A percentile compares a stretch with the other conserved stretches of the same genome.
These are phyloP conservation scores for Hyaloraphidium curvatum DNA, from an alignment of 192 early-diverging fungal genomes.

Conservation along the genomic window DNA sequence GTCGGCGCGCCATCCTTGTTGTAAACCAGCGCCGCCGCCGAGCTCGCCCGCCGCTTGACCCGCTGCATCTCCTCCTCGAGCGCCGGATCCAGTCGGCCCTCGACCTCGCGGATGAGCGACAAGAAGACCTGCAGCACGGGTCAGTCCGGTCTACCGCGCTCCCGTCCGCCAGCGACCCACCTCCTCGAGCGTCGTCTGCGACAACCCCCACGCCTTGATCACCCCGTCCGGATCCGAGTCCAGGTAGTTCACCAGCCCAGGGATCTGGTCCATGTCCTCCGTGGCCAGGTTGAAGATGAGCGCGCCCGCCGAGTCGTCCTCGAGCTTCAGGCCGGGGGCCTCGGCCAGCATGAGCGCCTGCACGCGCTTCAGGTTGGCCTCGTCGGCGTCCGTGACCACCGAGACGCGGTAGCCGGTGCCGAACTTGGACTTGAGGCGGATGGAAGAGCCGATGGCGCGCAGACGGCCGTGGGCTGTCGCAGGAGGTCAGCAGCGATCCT, in stretches of 20 bases:
- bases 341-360: slow-evolving; percentile 4
- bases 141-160: too few relatives aligned
- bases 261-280: slow-evolving; percentile 4
- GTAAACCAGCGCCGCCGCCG: too few relatives aligned
- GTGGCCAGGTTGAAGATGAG: slow-evolving; percentile 5
- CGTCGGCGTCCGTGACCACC: slow-evolving; percentile 4
- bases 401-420: slow-evolving; percentile 47
- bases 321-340: slow-evolving; percentile 3
- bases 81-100: neutral
- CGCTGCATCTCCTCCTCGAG: neutral
- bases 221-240: slow-evolving; percentile 3
- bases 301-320: slow-evolving; percentile 7
- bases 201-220: slow-evolving; percentile 5
- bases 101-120: neutral
- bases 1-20: too few relatives aligned
- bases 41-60: neutral
- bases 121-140: too few relatives aligned
- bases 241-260: slow-evolving; percentile 6
- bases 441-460: slow-evolving; percentile 36
- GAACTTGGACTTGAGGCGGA: slow-evolving; percentile 50
- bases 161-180: too few relatives aligned
- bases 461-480: slow-evolving; percentile 40
- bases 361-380: neutral
- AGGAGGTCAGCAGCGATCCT: slow-evolving; percentile 16
- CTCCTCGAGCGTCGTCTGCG: neutral